Evolutionary conservation across 2,329 filamentous ascomycete genomes (phyloP).

Genomic region (Neonectria magnoliae): DNA sequence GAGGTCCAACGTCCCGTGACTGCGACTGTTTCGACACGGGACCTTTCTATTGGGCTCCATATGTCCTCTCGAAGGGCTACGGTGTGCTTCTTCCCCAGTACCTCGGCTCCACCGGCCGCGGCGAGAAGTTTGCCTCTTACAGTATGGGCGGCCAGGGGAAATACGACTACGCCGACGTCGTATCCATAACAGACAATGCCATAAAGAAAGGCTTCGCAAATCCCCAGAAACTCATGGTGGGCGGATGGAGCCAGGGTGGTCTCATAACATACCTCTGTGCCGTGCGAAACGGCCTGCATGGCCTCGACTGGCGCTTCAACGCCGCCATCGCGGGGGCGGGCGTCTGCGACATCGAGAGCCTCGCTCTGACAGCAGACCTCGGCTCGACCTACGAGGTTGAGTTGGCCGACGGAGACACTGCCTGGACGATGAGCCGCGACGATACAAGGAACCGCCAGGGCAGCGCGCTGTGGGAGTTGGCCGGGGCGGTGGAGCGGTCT

Average conservation of each 20-base stretch:
- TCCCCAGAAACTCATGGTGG: constrained; percentile 45
- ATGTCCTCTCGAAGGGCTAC: constrained; percentile 49
- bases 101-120: constrained; percentile 47
- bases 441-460: constrained; percentile 28
- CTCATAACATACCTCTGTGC: constrained; percentile 49
- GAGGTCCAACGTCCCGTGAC: constrained; percentile 23
- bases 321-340: constrained; percentile 51
- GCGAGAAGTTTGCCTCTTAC: constrained; percentile 46
- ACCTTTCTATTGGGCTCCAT: constrained; percentile 42
- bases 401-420: constrained; percentile 9
- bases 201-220: constrained; percentile 47
- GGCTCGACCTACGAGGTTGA: constrained; percentile 31
- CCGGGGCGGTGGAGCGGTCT: constrained; percentile 7
- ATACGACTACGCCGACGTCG: constrained; percentile 50
- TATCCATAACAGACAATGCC: constrained; percentile 47
- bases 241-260: constrained; percentile 52
- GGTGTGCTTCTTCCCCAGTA: constrained; percentile 52
- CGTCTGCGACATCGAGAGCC: constrained; percentile 49
- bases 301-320: constrained; percentile 48
- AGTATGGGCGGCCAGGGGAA: constrained; percentile 44
- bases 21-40: constrained; percentile 41
- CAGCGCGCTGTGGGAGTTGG: constrained; percentile 30
- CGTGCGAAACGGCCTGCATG: constrained; percentile 48
- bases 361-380: constrained; percentile 43
- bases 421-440: constrained; percentile 19